Conservation (phyloP, 805 yeast species). For the Hermanozyma aechmeae region DNA sequence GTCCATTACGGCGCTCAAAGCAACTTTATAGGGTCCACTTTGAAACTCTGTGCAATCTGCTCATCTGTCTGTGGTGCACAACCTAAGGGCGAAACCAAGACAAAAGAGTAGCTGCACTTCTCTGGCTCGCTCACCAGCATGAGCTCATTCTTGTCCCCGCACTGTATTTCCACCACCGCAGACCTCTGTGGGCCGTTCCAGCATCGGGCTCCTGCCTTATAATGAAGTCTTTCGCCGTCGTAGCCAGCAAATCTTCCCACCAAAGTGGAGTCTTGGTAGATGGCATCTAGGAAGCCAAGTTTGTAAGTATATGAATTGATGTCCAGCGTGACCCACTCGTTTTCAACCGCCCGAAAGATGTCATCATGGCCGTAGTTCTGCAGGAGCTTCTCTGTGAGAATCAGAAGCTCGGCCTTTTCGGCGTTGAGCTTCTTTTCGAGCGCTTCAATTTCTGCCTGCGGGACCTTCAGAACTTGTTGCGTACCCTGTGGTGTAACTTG, state of each 20-base stretch:
- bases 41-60: conserved; percentile 5
- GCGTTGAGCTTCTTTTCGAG: conserved; percentile 9
- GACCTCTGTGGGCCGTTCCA: conserved; percentile 92
- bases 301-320: conserved; percentile 67
- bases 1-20: no score
- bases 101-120: conserved; percentile 68
- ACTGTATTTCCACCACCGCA: conserved; percentile 52
- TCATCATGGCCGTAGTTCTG: conserved; percentile 51
- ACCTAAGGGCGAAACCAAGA: conserved; percentile 36
- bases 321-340: conserved; percentile 36
- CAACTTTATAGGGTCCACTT: conserved; percentile 5
- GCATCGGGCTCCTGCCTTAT: conserved; percentile 63
- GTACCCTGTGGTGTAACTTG: no score
- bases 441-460: conserved; percentile 9
- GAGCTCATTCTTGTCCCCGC: conserved; percentile 53
- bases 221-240: conserved; percentile 29
- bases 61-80: conserved; percentile 19
- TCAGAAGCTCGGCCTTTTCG: conserved; percentile 7
- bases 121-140: conserved; percentile 79
- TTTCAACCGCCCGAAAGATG: conserved; percentile 49
- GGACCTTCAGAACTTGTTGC: no score
- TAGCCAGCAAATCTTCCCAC: conserved; percentile 14
- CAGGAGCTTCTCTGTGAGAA: conserved; percentile 14
- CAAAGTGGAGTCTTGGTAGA: conserved; percentile 44
- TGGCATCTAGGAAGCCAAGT: conserved; percentile 46